These are phyloP conservation scores for Exophiala xenobiotica DNA, from an alignment of 2,329 filamentous ascomycete species.

Conservation along the genomic window DNA sequence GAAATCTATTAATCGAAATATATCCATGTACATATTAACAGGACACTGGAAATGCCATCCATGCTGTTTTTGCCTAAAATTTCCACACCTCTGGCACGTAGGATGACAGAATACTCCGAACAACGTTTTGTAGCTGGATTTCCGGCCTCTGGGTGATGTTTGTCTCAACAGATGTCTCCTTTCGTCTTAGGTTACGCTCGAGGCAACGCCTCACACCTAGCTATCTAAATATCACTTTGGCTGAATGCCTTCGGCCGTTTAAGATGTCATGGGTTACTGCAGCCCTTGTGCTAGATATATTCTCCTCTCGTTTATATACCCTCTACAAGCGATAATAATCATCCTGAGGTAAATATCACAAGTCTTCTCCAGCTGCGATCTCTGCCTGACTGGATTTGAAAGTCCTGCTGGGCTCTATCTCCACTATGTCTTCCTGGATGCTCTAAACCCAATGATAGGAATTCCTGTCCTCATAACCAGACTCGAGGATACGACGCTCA, in stretches of 20 bases:
- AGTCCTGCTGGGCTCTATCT: constrained; percentile 5
- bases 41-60: not conserved
- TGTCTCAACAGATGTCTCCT: not conserved
- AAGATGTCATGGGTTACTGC: not conserved
- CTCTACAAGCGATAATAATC: constrained; percentile 4
- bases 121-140: not conserved
- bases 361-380: constrained; percentile 4
- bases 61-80: not conserved
- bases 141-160: not conserved
- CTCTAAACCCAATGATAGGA: constrained; percentile 9
- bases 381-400: constrained; percentile 3
- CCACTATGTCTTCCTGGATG: constrained; percentile 2
- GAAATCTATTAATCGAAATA: not conserved
- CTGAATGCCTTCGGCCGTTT: not conserved
- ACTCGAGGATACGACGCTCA: constrained; percentile 76
- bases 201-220: not conserved
- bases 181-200: not conserved
- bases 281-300: not conserved
- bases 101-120: not conserved
- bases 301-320: constrained; percentile 1
- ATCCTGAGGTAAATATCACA: constrained; percentile 5
- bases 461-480: constrained; percentile 39
- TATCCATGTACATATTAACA: not conserved
- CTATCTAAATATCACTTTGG: not conserved
- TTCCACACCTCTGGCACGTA: not conserved